Conservation (phyloP, 139 green algal genomes). For the Zygnema circumcarinatum region DNA sequence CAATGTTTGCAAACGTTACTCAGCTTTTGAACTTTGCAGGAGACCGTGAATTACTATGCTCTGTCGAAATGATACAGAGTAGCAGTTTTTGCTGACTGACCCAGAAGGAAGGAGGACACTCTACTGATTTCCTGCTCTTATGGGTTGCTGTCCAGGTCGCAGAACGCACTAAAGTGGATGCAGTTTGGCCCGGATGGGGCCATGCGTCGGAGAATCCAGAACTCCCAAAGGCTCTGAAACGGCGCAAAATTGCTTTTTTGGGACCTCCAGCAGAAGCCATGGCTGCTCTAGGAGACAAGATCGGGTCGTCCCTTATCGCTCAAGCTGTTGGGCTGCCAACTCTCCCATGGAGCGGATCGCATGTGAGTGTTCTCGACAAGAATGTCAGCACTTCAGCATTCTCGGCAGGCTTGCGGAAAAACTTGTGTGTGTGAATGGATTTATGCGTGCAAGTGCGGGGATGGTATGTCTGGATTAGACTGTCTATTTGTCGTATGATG, state of each 20-base stretch:
- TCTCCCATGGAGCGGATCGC: constrained; percentile 86
- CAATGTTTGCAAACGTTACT: no score
- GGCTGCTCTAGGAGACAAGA: constrained; percentile 96
- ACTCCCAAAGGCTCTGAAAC: constrained; percentile 78
- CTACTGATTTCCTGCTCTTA: no score
- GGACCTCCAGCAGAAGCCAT: constrained; percentile 83
- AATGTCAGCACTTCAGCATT: neutral
- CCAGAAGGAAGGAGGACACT: neutral
- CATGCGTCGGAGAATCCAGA: constrained; percentile 96
- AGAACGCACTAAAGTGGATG: constrained; percentile 76
- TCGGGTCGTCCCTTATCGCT: constrained; percentile 92
- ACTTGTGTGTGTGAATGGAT: neutral
- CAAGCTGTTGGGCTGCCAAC: constrained; percentile 92
- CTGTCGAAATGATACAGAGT: no score
- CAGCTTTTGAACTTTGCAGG: no score
- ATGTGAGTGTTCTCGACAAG: constrained; percentile 28
- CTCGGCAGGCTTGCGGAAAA: neutral
- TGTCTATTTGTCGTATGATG: no score
- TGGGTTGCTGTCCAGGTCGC: constrained; percentile 37
- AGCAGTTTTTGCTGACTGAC: neutral
- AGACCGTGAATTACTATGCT: no score
- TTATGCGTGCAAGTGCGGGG: neutral
- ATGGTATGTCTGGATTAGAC: neutral
- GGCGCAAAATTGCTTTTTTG: constrained; percentile 85
- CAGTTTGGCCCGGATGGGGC: constrained; percentile 96